Evolutionary conservation across 768 basidiomycete species (phyloP), one percentile per base, ranked within the genome.

Genomic region (Serendipita vermifera): DNA sequence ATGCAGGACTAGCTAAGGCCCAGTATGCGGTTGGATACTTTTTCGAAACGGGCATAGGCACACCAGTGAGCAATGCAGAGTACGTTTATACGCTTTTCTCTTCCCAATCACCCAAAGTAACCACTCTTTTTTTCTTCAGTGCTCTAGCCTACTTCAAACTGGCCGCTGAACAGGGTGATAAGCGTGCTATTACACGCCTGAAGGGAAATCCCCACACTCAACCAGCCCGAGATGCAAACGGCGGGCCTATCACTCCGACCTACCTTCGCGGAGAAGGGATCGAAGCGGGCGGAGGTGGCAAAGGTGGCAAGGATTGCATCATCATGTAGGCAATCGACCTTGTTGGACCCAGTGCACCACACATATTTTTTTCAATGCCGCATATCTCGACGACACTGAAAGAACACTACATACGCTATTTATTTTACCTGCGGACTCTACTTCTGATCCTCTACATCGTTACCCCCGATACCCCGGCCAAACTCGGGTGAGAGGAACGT

Each of bases 21-120:
- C 87, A 96, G 82, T 99, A 99, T 62, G 96, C 93, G 20, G 84
- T 93, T 1, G 96, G 96, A 1, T 99, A 99, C 73, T 99, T 99
- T 68, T 77, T 84, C 60, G 94, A 99, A 72, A 90, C 94, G 41
- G 94, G 93, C 35, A 89, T 92, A 58, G 89, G 89, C 38, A 87
- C 85, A 38, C 64, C 75, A 53, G 73, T 79, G 26, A 81, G 80
- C 70, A 71, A 77, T 63, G 69, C 73, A 53, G 83, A 89, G 80
- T 88, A 64, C 62, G 83, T 76, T 41, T 57, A 17, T 56, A 54
- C 26, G 61, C 58, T 40, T 59, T 57, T 46, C 55, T 31, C 17
- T 26, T 48, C 31, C 51, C 35, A n/a, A 24, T 32, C 17, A 24
- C 40, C 51, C 39, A 20, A 55, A 55, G 24, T 36, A 40, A 54